phyloP scores from a whole-genome alignment of 768 basidiomycete genomes.

The Cubamyces sp. region DNA sequence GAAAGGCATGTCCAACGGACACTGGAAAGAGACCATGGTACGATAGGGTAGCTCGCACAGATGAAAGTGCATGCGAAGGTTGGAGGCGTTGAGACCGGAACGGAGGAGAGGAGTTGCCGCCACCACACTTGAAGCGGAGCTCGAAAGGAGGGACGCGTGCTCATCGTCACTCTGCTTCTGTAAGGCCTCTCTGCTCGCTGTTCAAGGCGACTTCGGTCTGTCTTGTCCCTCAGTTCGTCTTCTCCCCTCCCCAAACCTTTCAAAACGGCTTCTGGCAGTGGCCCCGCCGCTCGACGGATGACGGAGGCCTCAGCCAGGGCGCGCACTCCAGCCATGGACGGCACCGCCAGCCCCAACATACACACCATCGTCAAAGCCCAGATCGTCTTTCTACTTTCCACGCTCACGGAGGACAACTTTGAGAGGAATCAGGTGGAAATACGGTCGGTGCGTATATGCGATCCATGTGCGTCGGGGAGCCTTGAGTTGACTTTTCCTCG shows the following conservation, averaged over 20 bases:
- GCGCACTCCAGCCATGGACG: conserved; percentile 83
- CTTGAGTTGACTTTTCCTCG: conserved; percentile 6
- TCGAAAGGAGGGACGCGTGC: conserved; percentile 23
- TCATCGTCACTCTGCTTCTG: conserved; percentile 20
- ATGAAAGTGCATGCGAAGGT: neutral
- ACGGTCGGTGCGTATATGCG: conserved; percentile 71
- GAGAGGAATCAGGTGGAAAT: conserved; percentile 94
- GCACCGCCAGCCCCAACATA: conserved; percentile 80
- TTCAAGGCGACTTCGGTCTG: conserved; percentile 36
- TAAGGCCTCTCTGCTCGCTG: conserved; percentile 29
- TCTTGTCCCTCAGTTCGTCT: conserved; percentile 26
- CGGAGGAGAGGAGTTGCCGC: conserved; percentile 29
- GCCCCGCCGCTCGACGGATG: conserved; percentile 40
- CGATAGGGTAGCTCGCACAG: neutral
- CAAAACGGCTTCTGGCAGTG: conserved; percentile 43
- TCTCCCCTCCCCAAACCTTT: conserved; percentile 28
- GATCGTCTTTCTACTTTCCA: conserved; percentile 96
- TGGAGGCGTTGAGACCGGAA: conserved; percentile 19
- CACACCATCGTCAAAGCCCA: conserved; percentile 95
- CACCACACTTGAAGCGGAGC: conserved; percentile 31
- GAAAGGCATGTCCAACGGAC: neutral
- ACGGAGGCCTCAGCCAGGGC: conserved; percentile 41
- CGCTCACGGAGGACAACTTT: conserved; percentile 96
- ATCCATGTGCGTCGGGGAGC: neutral
- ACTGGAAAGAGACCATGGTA: neutral